Evolutionary conservation across 2,329 filamentous ascomycete genomes (phyloP), one percentile per base, ranked within the genome.

Genomic region (Colletotrichum theobromicola): DNA sequence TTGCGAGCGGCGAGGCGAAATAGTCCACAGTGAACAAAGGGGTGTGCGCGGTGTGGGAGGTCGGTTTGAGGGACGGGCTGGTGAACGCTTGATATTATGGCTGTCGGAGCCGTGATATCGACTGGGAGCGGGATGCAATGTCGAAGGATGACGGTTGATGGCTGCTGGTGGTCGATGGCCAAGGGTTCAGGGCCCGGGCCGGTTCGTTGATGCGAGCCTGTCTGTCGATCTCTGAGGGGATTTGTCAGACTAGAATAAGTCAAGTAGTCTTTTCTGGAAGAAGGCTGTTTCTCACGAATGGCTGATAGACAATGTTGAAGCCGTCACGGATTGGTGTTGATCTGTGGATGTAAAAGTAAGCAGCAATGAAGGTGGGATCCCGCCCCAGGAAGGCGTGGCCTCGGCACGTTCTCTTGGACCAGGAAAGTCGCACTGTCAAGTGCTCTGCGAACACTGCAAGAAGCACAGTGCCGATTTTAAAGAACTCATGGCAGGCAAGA

Each of bases 121-220:
- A 67, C 62, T 18, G 34, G 62, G 32, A 74, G 57, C 62, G 61
- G 62, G 57, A 75, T 66, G 68, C 21, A 63, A 21, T 34, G n/a
- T 60, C 55, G 35, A 67, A 55, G 34, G 55, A 62, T 69, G 55
- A 7, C 42, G n/a, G 42, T 50, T 50, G n/a, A 21, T 32, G 34
- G 7, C 18, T 42, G n/a, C 35, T 42, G 28, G 24, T 15, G 28
- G 37, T 57, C 24, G 53, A 28, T 63, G 34, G 32, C 30, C 37
- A 53, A 66, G 62, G 69, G 35, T 24, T 37, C 30, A 53, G 68
- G 46, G 61, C 34, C 50, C 57, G 68, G 72, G 46, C 68, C 46
- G 72, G 62, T 62, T 74, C 62, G 62, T 28, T 57, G 63, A 57
- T 64, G 46, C 34, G 28, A 72, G 34, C 28, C 42, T 16, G n/a